Evolutionary conservation across 768 basidiomycete species (phyloP).

Genomic region (Tricholoma bakamatsutake): DNA sequence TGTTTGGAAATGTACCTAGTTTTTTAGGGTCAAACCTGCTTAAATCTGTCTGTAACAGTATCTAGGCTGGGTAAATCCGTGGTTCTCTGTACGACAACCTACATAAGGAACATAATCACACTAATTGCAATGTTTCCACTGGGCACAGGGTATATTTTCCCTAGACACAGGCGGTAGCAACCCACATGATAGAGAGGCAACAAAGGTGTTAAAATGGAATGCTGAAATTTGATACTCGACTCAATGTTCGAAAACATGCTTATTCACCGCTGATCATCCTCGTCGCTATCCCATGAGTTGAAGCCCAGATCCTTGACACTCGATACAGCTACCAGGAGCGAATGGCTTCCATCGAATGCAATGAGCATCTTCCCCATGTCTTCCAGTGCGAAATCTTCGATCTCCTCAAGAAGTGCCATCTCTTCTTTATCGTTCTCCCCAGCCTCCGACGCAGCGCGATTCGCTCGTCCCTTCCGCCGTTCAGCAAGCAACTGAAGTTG

Average conservation of each 20-base stretch:
- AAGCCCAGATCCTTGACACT: conserved; percentile 69
- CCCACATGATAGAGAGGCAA: neutral
- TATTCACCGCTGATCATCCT: conserved; percentile 24
- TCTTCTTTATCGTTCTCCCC: conserved; percentile 54
- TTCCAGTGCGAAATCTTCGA: conserved; percentile 77
- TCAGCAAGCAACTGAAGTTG: conserved; percentile 70
- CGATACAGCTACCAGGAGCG: conserved; percentile 62
- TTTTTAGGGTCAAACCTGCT: too few relatives aligned
- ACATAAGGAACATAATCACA: too few relatives aligned
- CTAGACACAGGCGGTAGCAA: too few relatives aligned
- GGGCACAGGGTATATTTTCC: too few relatives aligned
- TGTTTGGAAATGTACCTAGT: too few relatives aligned
- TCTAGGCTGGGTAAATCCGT: too few relatives aligned
- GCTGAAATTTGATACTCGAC: neutral
- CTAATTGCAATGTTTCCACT: too few relatives aligned
- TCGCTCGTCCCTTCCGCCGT: conserved; percentile 49
- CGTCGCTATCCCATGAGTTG: conserved; percentile 42
- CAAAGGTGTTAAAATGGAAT: neutral
- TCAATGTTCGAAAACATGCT: neutral
- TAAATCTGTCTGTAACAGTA: too few relatives aligned
- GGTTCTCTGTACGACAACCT: too few relatives aligned
- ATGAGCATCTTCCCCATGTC: conserved; percentile 67
- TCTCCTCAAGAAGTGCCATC: conserved; percentile 67
- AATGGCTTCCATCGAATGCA: conserved; percentile 52
- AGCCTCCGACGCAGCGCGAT: conserved; percentile 23